These are phyloP conservation scores for Caulochytrium protostelioides DNA, from an alignment of 371 early-diverging fungal genomes.

Conservation along the genomic window DNA sequence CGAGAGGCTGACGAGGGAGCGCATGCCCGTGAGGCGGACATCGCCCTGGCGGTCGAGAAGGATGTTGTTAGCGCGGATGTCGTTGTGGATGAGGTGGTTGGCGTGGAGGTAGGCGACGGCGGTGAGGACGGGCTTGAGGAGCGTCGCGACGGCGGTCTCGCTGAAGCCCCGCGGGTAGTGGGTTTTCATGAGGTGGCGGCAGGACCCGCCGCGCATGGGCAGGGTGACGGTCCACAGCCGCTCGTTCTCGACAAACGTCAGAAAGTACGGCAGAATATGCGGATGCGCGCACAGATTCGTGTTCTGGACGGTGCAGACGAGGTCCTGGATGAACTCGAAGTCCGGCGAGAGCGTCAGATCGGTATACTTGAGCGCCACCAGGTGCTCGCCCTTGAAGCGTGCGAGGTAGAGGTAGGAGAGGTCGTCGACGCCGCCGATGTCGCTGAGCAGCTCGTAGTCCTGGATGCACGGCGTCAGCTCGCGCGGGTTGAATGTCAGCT, in stretches of 20 bases:
- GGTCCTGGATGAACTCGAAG: constrained; percentile 24
- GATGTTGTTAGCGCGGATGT: constrained; percentile 29
- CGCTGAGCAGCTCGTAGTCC: constrained; percentile 5
- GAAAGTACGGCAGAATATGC: constrained; percentile 24
- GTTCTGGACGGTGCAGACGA: constrained; percentile 18
- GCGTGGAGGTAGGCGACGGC: constrained; percentile 27
- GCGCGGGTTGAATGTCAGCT: too few species aligned
- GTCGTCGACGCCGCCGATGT: constrained; percentile 24
- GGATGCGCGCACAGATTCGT: constrained; percentile 16
- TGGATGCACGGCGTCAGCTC: background rate
- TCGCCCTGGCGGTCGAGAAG: constrained; percentile 21
- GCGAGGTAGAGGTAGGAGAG: constrained; percentile 27
- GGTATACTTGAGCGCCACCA: constrained; percentile 25
- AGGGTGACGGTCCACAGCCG: constrained; percentile 29
- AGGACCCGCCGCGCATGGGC: constrained; percentile 21
- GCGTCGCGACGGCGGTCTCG: constrained; percentile 21
- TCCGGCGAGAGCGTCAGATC: constrained; percentile 27
- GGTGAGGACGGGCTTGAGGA: constrained; percentile 22
- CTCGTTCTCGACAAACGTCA: constrained; percentile 24
- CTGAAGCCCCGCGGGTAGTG: constrained; percentile 21
- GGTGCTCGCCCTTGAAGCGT: constrained; percentile 12
- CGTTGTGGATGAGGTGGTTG: constrained; percentile 30
- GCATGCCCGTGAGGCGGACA: constrained; percentile 22
- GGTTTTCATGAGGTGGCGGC: constrained; percentile 18
- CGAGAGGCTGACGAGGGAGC: constrained; percentile 13